Evolutionary conservation across 495 filamentous ascomycete genomes (phyloP).

Genomic region (Daldinia loculata): DNA sequence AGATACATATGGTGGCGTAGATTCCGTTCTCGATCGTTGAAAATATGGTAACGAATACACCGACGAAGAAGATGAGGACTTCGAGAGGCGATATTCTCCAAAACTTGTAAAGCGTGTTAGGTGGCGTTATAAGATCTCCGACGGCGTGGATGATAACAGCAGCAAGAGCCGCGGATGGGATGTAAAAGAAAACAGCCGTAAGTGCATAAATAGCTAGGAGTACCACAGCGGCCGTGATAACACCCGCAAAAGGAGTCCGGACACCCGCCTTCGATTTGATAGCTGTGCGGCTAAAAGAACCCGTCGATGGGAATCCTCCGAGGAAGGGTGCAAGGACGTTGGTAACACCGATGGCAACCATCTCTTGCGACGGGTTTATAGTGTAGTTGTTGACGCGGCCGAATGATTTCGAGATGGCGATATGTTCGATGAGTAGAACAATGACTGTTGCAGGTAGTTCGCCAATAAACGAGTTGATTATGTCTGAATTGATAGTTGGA

Average conservation of each 20-base stretch:
- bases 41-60: constrained; percentile 92
- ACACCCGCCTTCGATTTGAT: constrained; percentile 99
- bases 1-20: constrained; percentile 82
- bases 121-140: constrained; percentile 91
- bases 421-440: constrained; percentile 93
- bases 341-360: constrained; percentile 92
- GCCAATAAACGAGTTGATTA: constrained; percentile 68
- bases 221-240: constrained; percentile 89
- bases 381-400: constrained; percentile 96
- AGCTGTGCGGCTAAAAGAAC: constrained; percentile 95
- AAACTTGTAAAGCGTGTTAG: constrained; percentile 94
- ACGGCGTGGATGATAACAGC: constrained; percentile 98
- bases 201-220: constrained; percentile 95
- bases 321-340: constrained; percentile 95
- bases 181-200: constrained; percentile 93
- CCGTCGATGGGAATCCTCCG: constrained; percentile 92
- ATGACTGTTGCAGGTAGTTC: constrained; percentile 85
- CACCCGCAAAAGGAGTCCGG: constrained; percentile 88
- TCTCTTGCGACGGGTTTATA: constrained; percentile 96
- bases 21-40: constrained; percentile 89
- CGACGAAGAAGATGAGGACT: constrained; percentile 91
- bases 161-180: constrained; percentile 83
- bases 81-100: constrained; percentile 93
- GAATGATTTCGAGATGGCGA: constrained; percentile 98
- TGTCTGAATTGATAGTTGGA: constrained; percentile 69